Percentiles rank a stretch among this genome's conserved stretches.
phyloP scores from a whole-genome alignment of 371 early-diverging fungal species.

The Massospora cicadina region DNA sequence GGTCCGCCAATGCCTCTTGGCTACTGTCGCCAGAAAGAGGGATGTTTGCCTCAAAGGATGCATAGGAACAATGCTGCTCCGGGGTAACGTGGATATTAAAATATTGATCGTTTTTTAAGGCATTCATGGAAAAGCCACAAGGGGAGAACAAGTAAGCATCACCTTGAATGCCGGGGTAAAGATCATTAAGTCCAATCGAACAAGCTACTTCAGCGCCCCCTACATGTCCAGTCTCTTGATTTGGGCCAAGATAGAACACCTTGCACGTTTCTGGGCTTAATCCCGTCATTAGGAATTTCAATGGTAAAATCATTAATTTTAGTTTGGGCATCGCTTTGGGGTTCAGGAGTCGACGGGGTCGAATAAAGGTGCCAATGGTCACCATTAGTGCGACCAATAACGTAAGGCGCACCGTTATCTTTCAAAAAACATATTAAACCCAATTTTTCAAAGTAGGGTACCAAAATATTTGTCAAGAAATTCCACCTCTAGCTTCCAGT shows the following conservation, averaged over 20 bases:
- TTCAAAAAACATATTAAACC: constrained; percentile 7
- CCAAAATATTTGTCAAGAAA: constrained; percentile 50
- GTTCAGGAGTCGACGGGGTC: constrained; percentile 25
- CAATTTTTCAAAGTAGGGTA: constrained; percentile 15
- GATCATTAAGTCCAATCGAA: constrained; percentile 40
- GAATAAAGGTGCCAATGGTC: constrained; percentile 92
- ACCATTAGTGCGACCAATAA: constrained; percentile 76
- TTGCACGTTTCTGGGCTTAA: constrained; percentile 54
- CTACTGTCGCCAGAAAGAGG: constrained; percentile 25
- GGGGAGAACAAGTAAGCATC: constrained; percentile 82
- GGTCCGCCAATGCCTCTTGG: constrained; percentile 38
- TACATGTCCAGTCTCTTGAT: constrained; percentile 23
- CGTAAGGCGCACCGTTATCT: constrained; percentile 66
- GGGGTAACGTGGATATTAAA: constrained; percentile 97
- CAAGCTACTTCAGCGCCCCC: constrained; percentile 47
- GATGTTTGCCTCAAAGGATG: constrained; percentile 85
- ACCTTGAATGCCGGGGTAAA: constrained; percentile 55
- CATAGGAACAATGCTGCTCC: constrained; percentile 90
- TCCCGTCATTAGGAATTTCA: constrained; percentile 86
- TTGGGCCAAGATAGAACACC: constrained; percentile 29
- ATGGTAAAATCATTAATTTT: constrained; percentile 59
- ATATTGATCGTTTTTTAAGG: constrained; percentile 58
- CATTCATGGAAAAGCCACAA: constrained; percentile 87
- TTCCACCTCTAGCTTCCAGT: constrained; percentile 75
- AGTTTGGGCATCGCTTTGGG: constrained; percentile 18